Evolutionary conservation across 106 monocot species (phyloP), one percentile per base, ranked within the genome.

Genomic region (Iris macrosiphon): DNA sequence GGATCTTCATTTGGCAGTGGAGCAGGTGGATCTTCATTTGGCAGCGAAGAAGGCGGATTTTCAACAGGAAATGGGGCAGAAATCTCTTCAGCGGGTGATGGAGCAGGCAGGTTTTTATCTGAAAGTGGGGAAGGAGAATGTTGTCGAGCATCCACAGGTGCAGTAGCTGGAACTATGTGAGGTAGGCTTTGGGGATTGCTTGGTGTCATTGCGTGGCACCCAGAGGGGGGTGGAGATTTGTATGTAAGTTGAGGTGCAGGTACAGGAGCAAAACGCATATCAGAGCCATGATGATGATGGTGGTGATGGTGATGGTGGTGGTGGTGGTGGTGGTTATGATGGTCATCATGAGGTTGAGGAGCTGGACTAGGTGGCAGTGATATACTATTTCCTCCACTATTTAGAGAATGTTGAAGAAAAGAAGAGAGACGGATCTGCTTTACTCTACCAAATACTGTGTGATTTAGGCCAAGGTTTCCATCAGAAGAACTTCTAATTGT

Each of bases 361-460:
- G 67, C 49, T 55, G 89, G 82, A 64, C 59, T 75, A 33, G 95
- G 89, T 26, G 85, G 68, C 23, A 30, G 33, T 38, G 67, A 42
- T 34, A 49, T 18, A 37, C 52, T 40, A 17, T 49, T 41, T 17
- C 49, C 43, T 37, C 65, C 72, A 60, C 56, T 63, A 55, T 70
- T 83, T 9, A 96, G 72, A 58, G 95, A 86, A 74, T 81, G 79
- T 52, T 75, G 82, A 40, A 89, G 79, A 66, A 71, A 96, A 18
- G 89, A 79, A 25, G 95, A 89, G 23, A 96, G 85, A 1, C 64
- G 72, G 27, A 96, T 76, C 74, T 96, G 95, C 71, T 89, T 96
- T 59, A 96, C 95, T 77, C 64, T 79, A 55, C 95, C 95, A 75
- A 96, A 96, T 21, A 96, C 69, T 43, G 82, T 89, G 56, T 89